These are phyloP conservation scores for Fusarium fujikuroi DNA, from an alignment of 2,329 filamentous ascomycete species.

Conservation along the genomic window DNA sequence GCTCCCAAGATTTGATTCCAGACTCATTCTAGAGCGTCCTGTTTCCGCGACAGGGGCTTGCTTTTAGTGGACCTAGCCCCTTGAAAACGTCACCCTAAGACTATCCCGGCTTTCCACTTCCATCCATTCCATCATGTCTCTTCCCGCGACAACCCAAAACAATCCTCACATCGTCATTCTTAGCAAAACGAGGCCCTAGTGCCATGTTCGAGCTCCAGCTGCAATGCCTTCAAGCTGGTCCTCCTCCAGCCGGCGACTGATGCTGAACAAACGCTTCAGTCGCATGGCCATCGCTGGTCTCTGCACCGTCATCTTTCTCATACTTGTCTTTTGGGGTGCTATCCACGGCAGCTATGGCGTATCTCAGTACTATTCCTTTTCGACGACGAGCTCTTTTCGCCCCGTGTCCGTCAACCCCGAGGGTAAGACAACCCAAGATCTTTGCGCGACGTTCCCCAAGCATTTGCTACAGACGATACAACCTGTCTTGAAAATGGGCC, in stretches of 20 bases:
- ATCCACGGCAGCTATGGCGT: slow-evolving; percentile 41
- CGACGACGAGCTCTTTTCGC: slow-evolving; percentile 46
- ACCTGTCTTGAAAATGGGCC: slow-evolving; percentile 50
- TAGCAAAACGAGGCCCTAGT: slow-evolving; percentile 27
- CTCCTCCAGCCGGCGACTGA: slow-evolving; percentile 43
- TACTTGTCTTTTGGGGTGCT: slow-evolving; percentile 41
- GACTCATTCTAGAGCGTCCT: not conserved
- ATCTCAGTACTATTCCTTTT: slow-evolving; percentile 45
- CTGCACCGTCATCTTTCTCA: slow-evolving; percentile 38
- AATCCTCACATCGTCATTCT: not conserved
- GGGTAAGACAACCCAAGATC: slow-evolving; percentile 40
- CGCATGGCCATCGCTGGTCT: slow-evolving; percentile 44
- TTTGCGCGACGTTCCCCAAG: slow-evolving; percentile 49
- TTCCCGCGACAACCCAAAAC: slow-evolving; percentile 2
- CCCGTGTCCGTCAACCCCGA: slow-evolving; percentile 45
- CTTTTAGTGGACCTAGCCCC: slow-evolving; percentile 30
- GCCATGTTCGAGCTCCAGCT: slow-evolving; percentile 40
- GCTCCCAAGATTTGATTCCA: not conserved
- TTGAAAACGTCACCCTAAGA: slow-evolving; percentile 19
- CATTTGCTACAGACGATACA: slow-evolving; percentile 47
- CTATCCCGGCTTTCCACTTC: not conserved
- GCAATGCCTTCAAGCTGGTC: slow-evolving; percentile 42
- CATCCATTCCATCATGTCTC: slow-evolving; percentile 16
- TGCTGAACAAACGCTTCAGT: slow-evolving; percentile 48
- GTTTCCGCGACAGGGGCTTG: slow-evolving; percentile 6